Base-by-base conservation (phyloP, 495 filamentous ascomycete genomes). In the Neurospora hispaniola region DNA sequence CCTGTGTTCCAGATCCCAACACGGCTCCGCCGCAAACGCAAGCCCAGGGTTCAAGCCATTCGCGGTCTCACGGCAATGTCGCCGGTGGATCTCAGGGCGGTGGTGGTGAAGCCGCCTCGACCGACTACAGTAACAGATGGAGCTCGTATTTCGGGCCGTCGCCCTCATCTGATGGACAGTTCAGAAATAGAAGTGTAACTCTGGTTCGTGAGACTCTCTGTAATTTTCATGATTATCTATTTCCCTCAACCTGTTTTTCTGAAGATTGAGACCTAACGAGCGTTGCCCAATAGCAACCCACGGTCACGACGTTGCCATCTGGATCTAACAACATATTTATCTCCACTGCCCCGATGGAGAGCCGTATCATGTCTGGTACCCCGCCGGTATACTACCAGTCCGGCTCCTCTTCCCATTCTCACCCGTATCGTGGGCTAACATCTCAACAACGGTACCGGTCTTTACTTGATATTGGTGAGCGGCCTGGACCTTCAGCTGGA, bases 1-100 rank as follows among this genome's bases (percentile, higher is more conserved):
- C 94, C 2, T 98, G 94, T 78, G 94, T 97, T 27, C 94, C 94
- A 38, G 94, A 97, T 81, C 94, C 94, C 4, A 96, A 96, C 75
- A 91, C 87, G 18, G 87, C 90, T 41, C 94, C 92, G 62, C 84
- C 84, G 16, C 80, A 80, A 70, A 76, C 76, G n/a, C 81, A 81
- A 43, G 69, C 71, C 5, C 72, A 70, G 10, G 66, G 69, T 14
- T 35, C 54, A 35, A 73, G 38, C 54, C 80, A 80, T 70, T 72
- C 79, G 10, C 77, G 82, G 62, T 76, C 81, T 3, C 78, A 80
- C 8, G 81, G 74, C 75, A 76, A 71, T 41, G n/a, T 74, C 27
- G 27, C 9, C 42, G 44, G 35, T 59, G 54, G 43, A 46, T 71
- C 70, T 35, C 18, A 23, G 11, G 35, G 70, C 10, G 20, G 54